Percentiles rank a stretch among this genome's conserved stretches.
Evolutionary conservation across 2,329 filamentous ascomycete species (phyloP).

Genomic region (Diaporthe vexans): DNA sequence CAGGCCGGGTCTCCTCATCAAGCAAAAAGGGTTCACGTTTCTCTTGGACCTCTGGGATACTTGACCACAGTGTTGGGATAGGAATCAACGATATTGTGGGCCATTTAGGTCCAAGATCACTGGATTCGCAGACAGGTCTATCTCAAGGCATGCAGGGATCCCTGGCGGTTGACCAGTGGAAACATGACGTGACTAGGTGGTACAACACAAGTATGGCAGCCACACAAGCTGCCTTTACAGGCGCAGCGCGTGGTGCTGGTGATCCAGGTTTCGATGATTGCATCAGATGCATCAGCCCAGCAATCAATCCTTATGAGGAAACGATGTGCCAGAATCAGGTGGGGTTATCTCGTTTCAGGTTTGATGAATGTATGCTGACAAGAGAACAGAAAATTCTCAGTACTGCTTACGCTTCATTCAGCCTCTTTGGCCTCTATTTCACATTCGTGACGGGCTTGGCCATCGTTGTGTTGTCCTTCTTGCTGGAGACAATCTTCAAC

Average conservation of each 20-base stretch:
- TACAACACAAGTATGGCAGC: background rate
- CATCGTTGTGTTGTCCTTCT: background rate
- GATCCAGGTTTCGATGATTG: background rate
- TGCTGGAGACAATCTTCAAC: background rate
- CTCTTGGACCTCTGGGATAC: background rate
- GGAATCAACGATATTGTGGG: background rate
- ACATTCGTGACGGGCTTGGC: background rate
- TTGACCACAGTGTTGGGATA: background rate
- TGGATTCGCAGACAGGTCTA: background rate
- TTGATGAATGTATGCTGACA: background rate
- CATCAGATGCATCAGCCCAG: background rate
- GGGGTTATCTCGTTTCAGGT: too few relatives aligned
- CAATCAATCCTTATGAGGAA: background rate
- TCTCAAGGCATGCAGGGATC: background rate
- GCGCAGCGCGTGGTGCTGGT: background rate
- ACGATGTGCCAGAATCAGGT: background rate
- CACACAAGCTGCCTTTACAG: background rate
- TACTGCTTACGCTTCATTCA: background rate
- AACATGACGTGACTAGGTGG: background rate
- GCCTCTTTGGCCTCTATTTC: background rate
- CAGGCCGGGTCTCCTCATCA: background rate
- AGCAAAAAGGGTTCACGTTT: background rate
- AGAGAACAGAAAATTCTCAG: background rate
- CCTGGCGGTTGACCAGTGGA: background rate
- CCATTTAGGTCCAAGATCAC: background rate